Evolutionary conservation across 2,329 filamentous ascomycete genomes (phyloP).

Genomic region (Fusarium irregulare): DNA sequence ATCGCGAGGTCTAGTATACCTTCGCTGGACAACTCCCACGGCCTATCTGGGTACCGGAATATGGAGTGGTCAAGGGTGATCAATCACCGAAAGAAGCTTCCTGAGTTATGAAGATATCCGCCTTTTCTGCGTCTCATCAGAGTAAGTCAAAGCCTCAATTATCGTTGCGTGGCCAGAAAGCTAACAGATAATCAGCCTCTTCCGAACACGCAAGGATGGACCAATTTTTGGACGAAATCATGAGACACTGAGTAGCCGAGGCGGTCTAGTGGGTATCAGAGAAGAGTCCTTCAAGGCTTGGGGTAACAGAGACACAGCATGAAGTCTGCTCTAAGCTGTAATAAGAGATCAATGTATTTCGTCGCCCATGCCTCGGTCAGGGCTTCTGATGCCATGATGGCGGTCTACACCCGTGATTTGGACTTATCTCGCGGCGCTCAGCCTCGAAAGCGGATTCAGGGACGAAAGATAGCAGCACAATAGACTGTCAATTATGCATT

Average conservation of each 20-base stretch:
- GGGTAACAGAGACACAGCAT: background rate
- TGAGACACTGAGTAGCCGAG: conserved; percentile 21
- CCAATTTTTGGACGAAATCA: background rate
- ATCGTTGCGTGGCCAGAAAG: background rate
- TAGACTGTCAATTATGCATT: conserved; percentile 3
- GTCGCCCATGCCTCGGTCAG: background rate
- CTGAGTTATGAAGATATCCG: background rate
- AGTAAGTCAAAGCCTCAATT: conserved; percentile 1
- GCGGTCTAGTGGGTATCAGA: conserved; percentile 3
- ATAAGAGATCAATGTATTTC: background rate
- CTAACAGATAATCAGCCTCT: conserved; percentile 8
- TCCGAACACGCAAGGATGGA: background rate
- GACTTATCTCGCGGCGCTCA: conserved; percentile 3
- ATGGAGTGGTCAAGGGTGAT: conserved; percentile 18
- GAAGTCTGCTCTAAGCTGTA: background rate
- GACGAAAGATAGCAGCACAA: conserved; percentile 6
- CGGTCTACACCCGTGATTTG: conserved; percentile 2
- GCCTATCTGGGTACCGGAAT: conserved; percentile 44
- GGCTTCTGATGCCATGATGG: background rate
- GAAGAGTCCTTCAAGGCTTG: background rate
- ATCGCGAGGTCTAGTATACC: conserved; percentile 46
- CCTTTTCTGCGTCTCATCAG: no score
- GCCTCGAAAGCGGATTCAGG: conserved; percentile 7
- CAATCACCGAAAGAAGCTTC: background rate
- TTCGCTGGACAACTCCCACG: conserved; percentile 48